Conservation (phyloP, 345 rosid species). For the Conringia planisiliqua region DNA sequence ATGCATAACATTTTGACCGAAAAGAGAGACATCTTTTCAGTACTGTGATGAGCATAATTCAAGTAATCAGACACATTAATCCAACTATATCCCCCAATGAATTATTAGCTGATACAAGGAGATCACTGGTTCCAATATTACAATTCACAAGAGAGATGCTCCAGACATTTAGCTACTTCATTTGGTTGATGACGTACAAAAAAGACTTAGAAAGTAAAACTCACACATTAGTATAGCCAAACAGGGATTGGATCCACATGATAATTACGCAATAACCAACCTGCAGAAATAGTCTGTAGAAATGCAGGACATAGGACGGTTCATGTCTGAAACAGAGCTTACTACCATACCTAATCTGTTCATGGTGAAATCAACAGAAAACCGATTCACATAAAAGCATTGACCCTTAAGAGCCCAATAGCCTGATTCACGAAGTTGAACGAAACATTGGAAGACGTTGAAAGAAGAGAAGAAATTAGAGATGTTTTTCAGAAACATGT, state of each 20-base stretch:
- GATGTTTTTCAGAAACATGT: conserved; percentile 11
- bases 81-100: neutral
- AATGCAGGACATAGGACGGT: neutral
- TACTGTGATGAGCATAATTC: neutral
- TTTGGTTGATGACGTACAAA: conserved; percentile 2
- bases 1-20: neutral
- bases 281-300: conserved; percentile 11
- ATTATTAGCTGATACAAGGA: neutral
- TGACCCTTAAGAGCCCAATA: neutral
- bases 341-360: neutral
- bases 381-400: neutral
- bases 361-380: neutral
- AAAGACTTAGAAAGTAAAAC: neutral
- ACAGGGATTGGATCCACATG: neutral
- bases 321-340: neutral
- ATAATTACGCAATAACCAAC: neutral
- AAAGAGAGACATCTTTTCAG: neutral
- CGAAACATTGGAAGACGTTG: neutral
- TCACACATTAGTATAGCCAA: conserved; percentile 5
- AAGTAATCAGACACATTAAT: neutral
- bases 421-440: neutral
- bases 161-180: neutral
- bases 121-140: neutral
- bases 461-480: neutral
- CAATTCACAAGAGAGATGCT: neutral